These are phyloP conservation scores for Teunomyces barrocoloradensis DNA, from an alignment of 805 yeast species.

Conservation along the genomic window DNA sequence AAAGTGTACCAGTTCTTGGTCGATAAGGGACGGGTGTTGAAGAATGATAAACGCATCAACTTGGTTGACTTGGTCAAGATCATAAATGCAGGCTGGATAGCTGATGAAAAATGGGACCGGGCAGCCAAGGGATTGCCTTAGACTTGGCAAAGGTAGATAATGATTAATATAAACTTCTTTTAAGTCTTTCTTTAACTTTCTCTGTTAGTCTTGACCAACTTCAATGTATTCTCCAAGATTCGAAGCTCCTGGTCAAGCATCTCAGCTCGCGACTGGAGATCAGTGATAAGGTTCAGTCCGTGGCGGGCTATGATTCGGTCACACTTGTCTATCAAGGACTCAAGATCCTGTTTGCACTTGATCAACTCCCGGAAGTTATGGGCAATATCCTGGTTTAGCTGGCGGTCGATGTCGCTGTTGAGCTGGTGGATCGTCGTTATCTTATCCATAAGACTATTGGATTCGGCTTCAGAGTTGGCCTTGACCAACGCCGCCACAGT, in stretches of 20 bases:
- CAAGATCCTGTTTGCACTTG: conserved; percentile 10
- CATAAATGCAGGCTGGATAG: conserved; percentile 82
- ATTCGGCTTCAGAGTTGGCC: conserved; percentile 27
- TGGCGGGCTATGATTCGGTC: background rate
- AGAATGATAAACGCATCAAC: conserved; percentile 59
- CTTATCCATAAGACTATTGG: conserved; percentile 18
- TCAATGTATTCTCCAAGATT: conserved; percentile 58
- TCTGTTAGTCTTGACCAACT: conserved; percentile 13
- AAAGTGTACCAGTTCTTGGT: conserved; percentile 69
- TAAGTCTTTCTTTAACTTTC: background rate
- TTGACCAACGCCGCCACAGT: conserved; percentile 22
- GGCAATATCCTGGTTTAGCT: conserved; percentile 33
- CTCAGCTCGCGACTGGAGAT: conserved; percentile 50
- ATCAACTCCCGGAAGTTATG: conserved; percentile 14
- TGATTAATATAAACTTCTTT: background rate
- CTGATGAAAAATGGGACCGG: conserved; percentile 69
- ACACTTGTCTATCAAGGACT: conserved; percentile 9
- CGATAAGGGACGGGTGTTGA: conserved; percentile 64
- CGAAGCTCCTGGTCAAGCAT: conserved; percentile 68
- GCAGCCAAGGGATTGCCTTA: conserved; percentile 41
- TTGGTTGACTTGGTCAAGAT: conserved; percentile 69
- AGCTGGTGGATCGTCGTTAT: conserved; percentile 41
- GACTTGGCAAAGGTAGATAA: background rate
- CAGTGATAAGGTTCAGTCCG: conserved; percentile 6
- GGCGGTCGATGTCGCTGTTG: conserved; percentile 36